Evolutionary conservation across 73 alveolate species (phyloP), one percentile per base, ranked within the genome.

Genomic region (Paramecium caudatum): DNA sequence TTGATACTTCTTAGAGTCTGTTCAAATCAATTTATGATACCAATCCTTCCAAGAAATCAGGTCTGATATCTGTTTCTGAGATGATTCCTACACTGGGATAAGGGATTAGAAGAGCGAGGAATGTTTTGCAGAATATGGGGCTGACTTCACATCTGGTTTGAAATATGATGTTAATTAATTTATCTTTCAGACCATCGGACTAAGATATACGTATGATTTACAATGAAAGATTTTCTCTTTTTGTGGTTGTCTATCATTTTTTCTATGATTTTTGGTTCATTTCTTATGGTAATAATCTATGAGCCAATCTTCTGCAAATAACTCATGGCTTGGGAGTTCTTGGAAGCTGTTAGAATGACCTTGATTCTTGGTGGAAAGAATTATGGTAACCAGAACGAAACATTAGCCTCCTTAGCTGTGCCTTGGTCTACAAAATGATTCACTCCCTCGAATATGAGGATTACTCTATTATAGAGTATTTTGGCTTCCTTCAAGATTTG

Each of bases 371-470:
- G 91, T 15, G 97, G 97, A 61, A 91, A 94, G 19, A 91, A 87
- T 88, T 92, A 80, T 3, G 97, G 97, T 15, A 94, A 49, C 97
- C 97, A 94, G 61, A 91, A 86, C 4, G 90, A 70, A 16, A 86
- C 95, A 47, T 94, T 94, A 7, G 97, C 94, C 46, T 94, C 97
- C 46, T 94, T 48, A n/a, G 90, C 37, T 36, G 32, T 65, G 55
- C 69, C 55, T 32, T 85, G 61, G 45, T 94, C 97, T 16, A 84
- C 63, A 78, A 94, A 94, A 21, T 91, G 90, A 74, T 94, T 94
- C 41, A 90, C 61, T 12, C 97, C 97, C 34, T 94, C 97, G 17
- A 94, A 48, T 17, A 94, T 94, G 17, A 94, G 47, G 13, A 94
- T 91, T 21, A 94, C 74, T 82, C 80, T 61, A 30, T 86, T 78